phyloP scores from a whole-genome alignment of 2,329 filamentous ascomycete species.

The Macrophomina pseudophaseolina region DNA sequence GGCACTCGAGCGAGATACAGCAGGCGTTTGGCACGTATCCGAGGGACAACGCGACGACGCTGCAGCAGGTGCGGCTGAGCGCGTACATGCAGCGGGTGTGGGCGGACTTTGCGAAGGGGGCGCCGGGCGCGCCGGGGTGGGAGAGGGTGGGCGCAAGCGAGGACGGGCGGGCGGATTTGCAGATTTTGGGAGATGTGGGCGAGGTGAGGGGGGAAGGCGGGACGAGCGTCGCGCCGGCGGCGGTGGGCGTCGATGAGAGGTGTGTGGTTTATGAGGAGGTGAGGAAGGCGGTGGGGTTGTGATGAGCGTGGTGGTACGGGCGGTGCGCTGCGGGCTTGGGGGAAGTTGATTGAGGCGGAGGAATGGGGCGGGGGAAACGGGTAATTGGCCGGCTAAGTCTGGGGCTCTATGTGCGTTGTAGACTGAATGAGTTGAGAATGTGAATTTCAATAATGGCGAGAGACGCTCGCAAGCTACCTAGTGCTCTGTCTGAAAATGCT shows the following conservation, averaged over 20 bases:
- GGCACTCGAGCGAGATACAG: conserved; percentile 12
- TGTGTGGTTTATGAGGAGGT: not conserved
- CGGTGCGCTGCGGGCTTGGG: no score
- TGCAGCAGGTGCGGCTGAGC: conserved; percentile 7
- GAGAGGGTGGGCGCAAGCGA: not conserved
- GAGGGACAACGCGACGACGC: not conserved
- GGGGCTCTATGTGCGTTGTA: no score
- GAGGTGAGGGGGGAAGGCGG: not conserved
- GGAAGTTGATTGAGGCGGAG: not conserved
- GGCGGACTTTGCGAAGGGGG: conserved; percentile 26
- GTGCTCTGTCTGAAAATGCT: no score
- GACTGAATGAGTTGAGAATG: no score
- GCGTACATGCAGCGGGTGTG: conserved; percentile 21
- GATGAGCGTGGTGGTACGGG: not conserved
- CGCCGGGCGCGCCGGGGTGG: not conserved
- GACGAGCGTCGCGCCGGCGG: not conserved
- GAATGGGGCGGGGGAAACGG: not conserved
- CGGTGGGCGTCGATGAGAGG: not conserved
- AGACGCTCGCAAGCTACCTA: no score
- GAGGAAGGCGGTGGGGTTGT: not conserved
- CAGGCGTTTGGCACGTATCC: conserved; percentile 20
- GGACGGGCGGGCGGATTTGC: not conserved
- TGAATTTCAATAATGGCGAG: no score
- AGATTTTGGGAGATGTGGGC: not conserved
- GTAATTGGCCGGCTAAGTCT: no score